phyloP scores from a whole-genome alignment of 2,329 filamentous ascomycete genomes.

The Fusarium sp. region DNA sequence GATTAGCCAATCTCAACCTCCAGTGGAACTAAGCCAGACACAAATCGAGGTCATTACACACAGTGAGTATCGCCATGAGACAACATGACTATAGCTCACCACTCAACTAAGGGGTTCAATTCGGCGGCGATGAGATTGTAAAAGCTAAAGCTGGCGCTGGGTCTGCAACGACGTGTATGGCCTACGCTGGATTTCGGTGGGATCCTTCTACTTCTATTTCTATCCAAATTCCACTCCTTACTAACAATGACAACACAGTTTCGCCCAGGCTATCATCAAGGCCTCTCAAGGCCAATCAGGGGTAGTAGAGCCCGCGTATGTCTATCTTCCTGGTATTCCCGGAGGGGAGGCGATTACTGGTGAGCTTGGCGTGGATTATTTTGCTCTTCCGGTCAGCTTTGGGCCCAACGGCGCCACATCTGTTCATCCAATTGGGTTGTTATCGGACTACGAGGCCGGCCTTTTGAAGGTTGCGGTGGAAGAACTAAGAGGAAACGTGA shows the following conservation, averaged over 20 bases:
- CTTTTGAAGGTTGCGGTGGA: not conserved
- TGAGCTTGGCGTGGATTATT: constrained; percentile 74
- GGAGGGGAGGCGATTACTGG: constrained; percentile 66
- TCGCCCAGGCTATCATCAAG: constrained; percentile 76
- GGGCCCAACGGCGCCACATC: not conserved
- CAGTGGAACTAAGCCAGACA: constrained; percentile 66
- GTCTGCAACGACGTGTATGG: constrained; percentile 88
- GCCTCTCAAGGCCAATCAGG: constrained; percentile 78
- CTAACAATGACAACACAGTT: not conserved
- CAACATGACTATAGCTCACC: not conserved
- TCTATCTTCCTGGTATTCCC: constrained; percentile 79
- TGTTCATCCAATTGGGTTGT: not conserved
- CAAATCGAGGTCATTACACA: constrained; percentile 66
- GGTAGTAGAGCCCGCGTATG: constrained; percentile 66
- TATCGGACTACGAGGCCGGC: not conserved
- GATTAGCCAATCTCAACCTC: constrained; percentile 76
- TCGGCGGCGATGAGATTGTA: constrained; percentile 86
- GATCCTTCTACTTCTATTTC: not conserved
- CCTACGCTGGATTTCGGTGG: constrained; percentile 64
- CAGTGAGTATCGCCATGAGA: constrained; percentile 42
- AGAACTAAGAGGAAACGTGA: not conserved
- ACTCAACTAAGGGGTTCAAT: constrained; percentile 67
- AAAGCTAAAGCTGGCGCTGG: constrained; percentile 87
- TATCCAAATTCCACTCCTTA: not conserved
- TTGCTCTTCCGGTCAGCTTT: constrained; percentile 7